Base-by-base conservation (phyloP, 148 eudicot species). In the Drosera capensis region DNA sequence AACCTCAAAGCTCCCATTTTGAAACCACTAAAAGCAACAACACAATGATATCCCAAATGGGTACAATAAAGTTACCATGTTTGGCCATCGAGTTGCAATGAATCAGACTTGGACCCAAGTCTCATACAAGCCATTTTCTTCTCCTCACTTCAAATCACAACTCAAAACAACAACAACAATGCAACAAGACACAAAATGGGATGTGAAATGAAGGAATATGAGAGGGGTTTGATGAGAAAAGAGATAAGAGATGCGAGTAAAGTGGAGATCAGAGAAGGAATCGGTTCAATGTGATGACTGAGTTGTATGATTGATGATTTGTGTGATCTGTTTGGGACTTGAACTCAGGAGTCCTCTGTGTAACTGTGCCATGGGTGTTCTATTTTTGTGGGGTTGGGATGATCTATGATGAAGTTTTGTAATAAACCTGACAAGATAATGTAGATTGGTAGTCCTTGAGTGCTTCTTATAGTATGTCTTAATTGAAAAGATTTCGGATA, bases 21-120 rank as follows among this genome's bases (percentile, higher is more conserved):
- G 12, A 6, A 14, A 14, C 30, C 18, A 38, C 23, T 4, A 23
- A 14, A 53, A 24, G 3, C 2, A 2, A 49, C 16, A 13, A 1
- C n/a, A 7, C 0, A 43, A 21, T 37, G 25, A 38, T 29, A 21
- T 7, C 30, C 2, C 14, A 2, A 19, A 3, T 22, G n/a, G 19
- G n/a, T n/a, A n/a, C n/a, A n/a, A n/a, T n/a, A 28, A 6, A 23
- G 17, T n/a, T 73, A 80, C 84, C 90, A 80, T 14, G 75, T 48
- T 30, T 73, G 73, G 47, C 84, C 90, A 41, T 80, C 79, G 8
- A 38, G 75, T 7, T 67, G 73, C 48, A 80, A 77, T 8, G 75
- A 57, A 48, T 77, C 78, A 28, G 84, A 71, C 64, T 80, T 80
- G 28, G 84, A 68, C 43, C 90, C 90, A 7, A 80, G 62, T 64